Percentiles rank a stretch among this genome's conserved stretches.
Evolutionary conservation across 768 basidiomycete species (phyloP).

Genomic region (Termitomyces titanicus): DNA sequence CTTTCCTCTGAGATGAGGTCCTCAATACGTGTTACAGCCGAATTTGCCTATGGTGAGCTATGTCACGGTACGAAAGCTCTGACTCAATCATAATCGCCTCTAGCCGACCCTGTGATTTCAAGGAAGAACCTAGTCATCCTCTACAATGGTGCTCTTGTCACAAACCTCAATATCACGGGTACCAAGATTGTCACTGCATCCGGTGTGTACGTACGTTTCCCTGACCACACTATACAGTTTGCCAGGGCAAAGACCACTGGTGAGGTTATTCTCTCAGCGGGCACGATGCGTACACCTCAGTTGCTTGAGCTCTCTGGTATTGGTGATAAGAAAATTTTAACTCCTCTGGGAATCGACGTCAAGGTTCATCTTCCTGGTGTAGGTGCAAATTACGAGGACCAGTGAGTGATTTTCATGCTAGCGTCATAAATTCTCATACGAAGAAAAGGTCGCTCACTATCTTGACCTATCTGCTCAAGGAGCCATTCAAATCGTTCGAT

Average conservation of each 20-base stretch:
- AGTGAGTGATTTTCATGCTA: slow-evolving; percentile 11
- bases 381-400: slow-evolving; percentile 31
- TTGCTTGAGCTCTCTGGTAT: slow-evolving; percentile 32
- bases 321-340: slow-evolving; percentile 19
- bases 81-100: background rate
- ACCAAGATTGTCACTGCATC: slow-evolving; percentile 11
- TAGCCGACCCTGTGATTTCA: slow-evolving; percentile 24
- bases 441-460: slow-evolving; percentile 22
- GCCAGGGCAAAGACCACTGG: slow-evolving; percentile 15
- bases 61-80: background rate
- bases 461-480: slow-evolving; percentile 27
- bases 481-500: slow-evolving; percentile 26
- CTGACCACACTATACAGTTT: slow-evolving; percentile 18
- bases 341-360: slow-evolving; percentile 20
- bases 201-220: slow-evolving; percentile 24
- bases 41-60: slow-evolving; percentile 27
- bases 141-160: slow-evolving; percentile 20
- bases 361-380: slow-evolving; percentile 31
- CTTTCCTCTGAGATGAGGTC: slow-evolving; percentile 22
- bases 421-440: background rate
- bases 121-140: slow-evolving; percentile 22
- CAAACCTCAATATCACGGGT: slow-evolving; percentile 15
- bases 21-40: slow-evolving; percentile 23
- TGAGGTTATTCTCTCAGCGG: slow-evolving; percentile 28
- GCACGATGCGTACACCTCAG: slow-evolving; percentile 30